These are phyloP conservation scores for Fusarium bulbicola DNA, from an alignment of 2,329 filamentous ascomycete species.

Conservation along the genomic window DNA sequence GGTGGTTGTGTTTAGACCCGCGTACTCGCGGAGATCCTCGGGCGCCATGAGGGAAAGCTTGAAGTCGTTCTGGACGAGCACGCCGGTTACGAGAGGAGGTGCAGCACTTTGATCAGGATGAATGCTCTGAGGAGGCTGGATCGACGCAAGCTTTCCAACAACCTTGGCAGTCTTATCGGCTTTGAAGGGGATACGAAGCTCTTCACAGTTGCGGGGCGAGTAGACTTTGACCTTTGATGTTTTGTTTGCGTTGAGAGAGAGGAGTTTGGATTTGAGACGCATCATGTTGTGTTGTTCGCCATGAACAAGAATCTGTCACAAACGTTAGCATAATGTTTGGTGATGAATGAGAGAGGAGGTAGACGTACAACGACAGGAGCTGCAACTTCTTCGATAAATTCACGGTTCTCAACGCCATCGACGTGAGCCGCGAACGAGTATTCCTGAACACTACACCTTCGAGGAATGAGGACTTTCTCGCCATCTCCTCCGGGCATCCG, in stretches of 20 bases:
- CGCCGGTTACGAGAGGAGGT: conserved; percentile 77
- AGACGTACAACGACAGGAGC: conserved; percentile 88
- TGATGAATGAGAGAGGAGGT: neutral
- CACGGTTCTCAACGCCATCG: conserved; percentile 92
- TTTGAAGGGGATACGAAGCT: conserved; percentile 93
- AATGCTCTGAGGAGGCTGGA: conserved; percentile 69
- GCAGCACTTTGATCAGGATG: conserved; percentile 36
- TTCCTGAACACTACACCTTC: conserved; percentile 92
- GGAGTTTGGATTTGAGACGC: conserved; percentile 90
- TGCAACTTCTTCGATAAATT: conserved; percentile 94
- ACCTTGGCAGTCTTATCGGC: conserved; percentile 96
- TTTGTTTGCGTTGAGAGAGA: conserved; percentile 89
- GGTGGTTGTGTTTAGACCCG: conserved; percentile 94
- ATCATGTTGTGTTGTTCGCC: conserved; percentile 99
- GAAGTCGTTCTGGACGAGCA: conserved; percentile 97
- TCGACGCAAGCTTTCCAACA: conserved; percentile 88
- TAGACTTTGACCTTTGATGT: conserved; percentile 87
- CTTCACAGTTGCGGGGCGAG: conserved; percentile 93
- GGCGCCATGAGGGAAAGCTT: conserved; percentile 97
- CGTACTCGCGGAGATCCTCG: conserved; percentile 94
- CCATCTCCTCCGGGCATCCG: conserved; percentile 72
- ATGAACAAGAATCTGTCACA: conserved; percentile 84
- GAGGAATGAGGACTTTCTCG: conserved; percentile 91
- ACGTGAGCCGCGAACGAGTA: conserved; percentile 97
- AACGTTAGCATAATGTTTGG: conserved; percentile 8